Percentiles rank a stretch among this genome's conserved stretches.
These are phyloP conservation scores for Coccomyxa sp. DNA, from an alignment of 139 green algal species.

Conservation along the genomic window DNA sequence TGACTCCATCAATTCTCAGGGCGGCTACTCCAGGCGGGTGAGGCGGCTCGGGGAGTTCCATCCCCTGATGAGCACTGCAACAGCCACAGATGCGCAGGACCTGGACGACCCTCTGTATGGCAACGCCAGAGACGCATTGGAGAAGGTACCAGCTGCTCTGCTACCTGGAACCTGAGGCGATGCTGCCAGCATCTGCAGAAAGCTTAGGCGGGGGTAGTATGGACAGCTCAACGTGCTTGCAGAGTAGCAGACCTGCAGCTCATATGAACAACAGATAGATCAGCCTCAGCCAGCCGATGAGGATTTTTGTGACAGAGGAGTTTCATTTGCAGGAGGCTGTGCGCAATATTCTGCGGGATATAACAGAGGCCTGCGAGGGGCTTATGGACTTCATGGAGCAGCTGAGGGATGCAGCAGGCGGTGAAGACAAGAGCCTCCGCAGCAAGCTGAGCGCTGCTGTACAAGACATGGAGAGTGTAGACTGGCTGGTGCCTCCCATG, in stretches of 20 bases:
- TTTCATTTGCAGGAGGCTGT: slow-evolving; percentile 21
- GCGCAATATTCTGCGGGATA: slow-evolving; percentile 6
- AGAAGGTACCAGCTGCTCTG: slow-evolving; percentile 37
- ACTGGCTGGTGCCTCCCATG: slow-evolving; percentile 77
- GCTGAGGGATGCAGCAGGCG: neutral
- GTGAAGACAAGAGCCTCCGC: neutral
- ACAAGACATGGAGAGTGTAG: slow-evolving; percentile 29
- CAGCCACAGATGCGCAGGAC: slow-evolving; percentile 47
- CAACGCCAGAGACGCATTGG: slow-evolving; percentile 55
- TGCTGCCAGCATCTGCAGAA: neutral
- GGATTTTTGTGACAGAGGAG: too few relatives aligned
- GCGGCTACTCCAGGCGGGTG: slow-evolving; percentile 55
- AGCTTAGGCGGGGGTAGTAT: neutral
- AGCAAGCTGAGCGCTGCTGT: slow-evolving; percentile 10
- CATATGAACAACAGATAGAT: neutral
- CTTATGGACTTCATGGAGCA: slow-evolving; percentile 40
- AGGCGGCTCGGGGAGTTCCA: slow-evolving; percentile 68
- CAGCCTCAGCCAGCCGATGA: too few relatives aligned
- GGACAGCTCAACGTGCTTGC: neutral
- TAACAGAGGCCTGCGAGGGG: slow-evolving; percentile 29
- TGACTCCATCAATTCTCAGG: slow-evolving; percentile 61
- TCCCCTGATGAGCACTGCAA: neutral
- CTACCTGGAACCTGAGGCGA: neutral
- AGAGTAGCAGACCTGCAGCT: neutral
- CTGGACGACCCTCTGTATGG: slow-evolving; percentile 83